A percentile compares a stretch with the other conserved stretches of the same genome.
Evolutionary conservation across 805 yeast species (phyloP).

Genomic region (Candida gorgasii): DNA sequence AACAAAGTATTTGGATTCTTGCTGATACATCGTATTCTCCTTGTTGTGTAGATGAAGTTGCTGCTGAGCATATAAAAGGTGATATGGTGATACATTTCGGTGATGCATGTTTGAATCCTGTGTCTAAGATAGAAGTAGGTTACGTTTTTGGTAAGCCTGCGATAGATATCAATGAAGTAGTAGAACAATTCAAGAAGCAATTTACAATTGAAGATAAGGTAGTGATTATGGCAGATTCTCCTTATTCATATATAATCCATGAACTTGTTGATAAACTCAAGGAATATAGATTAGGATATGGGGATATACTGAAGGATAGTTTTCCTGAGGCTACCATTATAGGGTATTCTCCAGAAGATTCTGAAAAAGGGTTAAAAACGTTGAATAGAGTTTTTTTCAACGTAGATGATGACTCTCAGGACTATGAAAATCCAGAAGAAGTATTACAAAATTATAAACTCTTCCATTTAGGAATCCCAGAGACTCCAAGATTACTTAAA

Average conservation of each 20-base stretch:
- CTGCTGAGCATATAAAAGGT: slow-evolving; percentile 87
- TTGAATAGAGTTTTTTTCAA: slow-evolving; percentile 19
- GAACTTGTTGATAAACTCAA: slow-evolving; percentile 37
- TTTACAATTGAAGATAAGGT: slow-evolving; percentile 46
- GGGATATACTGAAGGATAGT: slow-evolving; percentile 31
- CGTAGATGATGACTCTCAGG: slow-evolving; percentile 19
- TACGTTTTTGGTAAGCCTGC: slow-evolving; percentile 77
- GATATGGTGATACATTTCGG: slow-evolving; percentile 92
- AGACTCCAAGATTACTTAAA: slow-evolving; percentile 74
- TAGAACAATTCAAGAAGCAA: slow-evolving; percentile 40
- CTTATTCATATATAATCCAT: slow-evolving; percentile 51
- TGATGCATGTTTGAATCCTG: slow-evolving; percentile 86
- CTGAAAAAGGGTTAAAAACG: slow-evolving; percentile 1
- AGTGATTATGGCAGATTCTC: slow-evolving; percentile 74
- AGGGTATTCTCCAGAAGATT: slow-evolving; percentile 34
- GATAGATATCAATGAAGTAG: slow-evolving; percentile 44
- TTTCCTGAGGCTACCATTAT: slow-evolving; percentile 39
- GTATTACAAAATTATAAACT: slow-evolving; percentile 49
- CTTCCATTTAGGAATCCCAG: slow-evolving; percentile 73
- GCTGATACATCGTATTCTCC: slow-evolving; percentile 96
- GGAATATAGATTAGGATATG: slow-evolving; percentile 32
- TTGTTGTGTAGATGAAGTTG: slow-evolving; percentile 96
- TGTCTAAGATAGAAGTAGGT: slow-evolving; percentile 68
- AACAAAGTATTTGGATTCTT: slow-evolving; percentile 56
- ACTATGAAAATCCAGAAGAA: no score